Conservation (phyloP, 345 rosid species). For the Ricinus communis region DNA sequence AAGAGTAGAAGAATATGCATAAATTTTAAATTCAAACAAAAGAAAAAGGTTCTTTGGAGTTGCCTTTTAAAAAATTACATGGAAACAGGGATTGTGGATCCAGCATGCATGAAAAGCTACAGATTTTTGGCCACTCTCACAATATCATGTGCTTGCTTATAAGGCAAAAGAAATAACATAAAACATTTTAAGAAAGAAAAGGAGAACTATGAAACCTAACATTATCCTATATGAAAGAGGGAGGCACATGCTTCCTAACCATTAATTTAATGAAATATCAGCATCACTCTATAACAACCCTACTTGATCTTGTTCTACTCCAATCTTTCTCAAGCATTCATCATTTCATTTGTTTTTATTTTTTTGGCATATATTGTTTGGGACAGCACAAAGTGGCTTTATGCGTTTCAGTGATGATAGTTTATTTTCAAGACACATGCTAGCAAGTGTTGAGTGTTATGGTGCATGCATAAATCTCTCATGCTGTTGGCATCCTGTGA, state of each 20-base stretch:
- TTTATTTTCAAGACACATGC: no score
- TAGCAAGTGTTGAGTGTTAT: no score
- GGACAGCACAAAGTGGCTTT: background rate
- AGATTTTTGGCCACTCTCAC: slow-evolving; percentile 17
- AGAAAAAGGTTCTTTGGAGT: slow-evolving; percentile 16
- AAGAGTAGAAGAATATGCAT: slow-evolving; percentile 7
- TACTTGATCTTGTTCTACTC: background rate
- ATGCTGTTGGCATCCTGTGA: no score
- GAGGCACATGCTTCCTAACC: slow-evolving; percentile 34
- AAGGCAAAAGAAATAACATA: background rate
- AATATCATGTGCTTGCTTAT: slow-evolving; percentile 26
- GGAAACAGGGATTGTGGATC: slow-evolving; percentile 41
- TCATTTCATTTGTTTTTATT: no score
- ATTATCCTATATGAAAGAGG: slow-evolving; percentile 25
- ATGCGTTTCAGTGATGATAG: background rate
- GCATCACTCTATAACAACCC: background rate
- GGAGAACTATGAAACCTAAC: no score
- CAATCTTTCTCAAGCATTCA: background rate
- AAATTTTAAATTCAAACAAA: slow-evolving; percentile 25
- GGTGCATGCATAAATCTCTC: no score
- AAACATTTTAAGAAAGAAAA: background rate
- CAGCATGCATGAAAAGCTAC: slow-evolving; percentile 43
- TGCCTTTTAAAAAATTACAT: slow-evolving; percentile 6
- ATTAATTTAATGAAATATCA: slow-evolving; percentile 12
- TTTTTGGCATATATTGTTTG: slow-evolving; percentile 1